Conservation (phyloP, 2,329 filamentous ascomycete species). For the Pseudogymnoascus sp. region DNA sequence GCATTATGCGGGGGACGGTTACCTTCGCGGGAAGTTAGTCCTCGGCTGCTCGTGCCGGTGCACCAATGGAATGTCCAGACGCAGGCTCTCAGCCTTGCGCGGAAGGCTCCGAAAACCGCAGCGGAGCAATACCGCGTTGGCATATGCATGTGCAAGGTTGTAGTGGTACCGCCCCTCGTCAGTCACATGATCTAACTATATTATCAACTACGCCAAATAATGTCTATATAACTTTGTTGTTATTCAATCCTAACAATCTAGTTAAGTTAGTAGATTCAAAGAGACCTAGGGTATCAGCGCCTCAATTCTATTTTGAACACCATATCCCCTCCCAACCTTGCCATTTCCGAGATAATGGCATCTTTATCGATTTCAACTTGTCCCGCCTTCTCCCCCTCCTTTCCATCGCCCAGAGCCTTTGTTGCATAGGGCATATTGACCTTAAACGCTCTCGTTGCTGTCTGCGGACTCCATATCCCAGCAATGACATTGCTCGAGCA, state of each 20-base stretch:
- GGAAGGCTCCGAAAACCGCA: conserved; percentile 4
- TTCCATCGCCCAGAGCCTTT: conserved; percentile 37
- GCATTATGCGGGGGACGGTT: conserved; percentile 3
- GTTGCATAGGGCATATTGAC: conserved; percentile 63
- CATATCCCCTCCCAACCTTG: conserved; percentile 57
- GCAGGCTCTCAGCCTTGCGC: background rate
- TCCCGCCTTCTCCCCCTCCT: conserved; percentile 32
- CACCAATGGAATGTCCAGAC: background rate
- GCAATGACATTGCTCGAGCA: conserved; percentile 49
- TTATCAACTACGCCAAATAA: background rate
- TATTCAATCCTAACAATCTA: background rate
- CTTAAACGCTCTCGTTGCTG: conserved; percentile 49
- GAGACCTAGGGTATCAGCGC: conserved; percentile 9
- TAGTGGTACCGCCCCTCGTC: too few relatives aligned
- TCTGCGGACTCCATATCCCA: conserved; percentile 56
- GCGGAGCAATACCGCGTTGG: background rate
- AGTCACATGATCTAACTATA: background rate
- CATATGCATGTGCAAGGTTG: background rate
- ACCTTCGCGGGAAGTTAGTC: background rate
- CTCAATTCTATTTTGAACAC: conserved; percentile 55
- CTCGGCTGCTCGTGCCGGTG: background rate
- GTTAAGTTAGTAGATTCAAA: conserved; percentile 2
- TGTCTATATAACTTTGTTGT: conserved; percentile 2
- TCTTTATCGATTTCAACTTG: conserved; percentile 57
- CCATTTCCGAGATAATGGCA: conserved; percentile 65